Conservation (phyloP, 2,329 filamentous ascomycete genomes). For the Nemania diffusa region DNA sequence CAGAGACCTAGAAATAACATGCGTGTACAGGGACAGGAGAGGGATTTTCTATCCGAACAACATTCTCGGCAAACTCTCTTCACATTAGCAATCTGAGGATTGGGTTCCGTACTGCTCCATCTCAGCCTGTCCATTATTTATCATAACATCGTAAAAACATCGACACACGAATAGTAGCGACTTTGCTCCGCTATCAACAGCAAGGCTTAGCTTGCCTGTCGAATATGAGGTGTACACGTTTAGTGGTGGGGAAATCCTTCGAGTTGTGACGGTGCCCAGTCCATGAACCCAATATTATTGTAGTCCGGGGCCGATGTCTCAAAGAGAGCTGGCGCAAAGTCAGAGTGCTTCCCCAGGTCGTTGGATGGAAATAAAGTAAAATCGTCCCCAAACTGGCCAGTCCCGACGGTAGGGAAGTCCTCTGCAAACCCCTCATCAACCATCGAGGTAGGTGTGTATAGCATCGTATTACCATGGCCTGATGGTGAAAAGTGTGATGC, state of each 20-base stretch:
- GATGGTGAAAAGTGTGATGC: slow-evolving; percentile 72
- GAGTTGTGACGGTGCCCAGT: slow-evolving; percentile 44
- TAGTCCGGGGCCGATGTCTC: slow-evolving; percentile 61
- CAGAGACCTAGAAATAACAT: slow-evolving; percentile 25
- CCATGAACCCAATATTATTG: slow-evolving; percentile 50
- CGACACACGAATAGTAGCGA: slow-evolving; percentile 7
- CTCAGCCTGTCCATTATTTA: slow-evolving; percentile 37
- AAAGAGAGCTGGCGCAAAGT: slow-evolving; percentile 59
- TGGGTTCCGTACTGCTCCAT: slow-evolving; percentile 15
- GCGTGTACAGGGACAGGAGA: slow-evolving; percentile 30
- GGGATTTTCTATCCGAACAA: slow-evolving; percentile 36
- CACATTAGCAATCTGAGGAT: slow-evolving; percentile 38
- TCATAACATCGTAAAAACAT: slow-evolving; percentile 44
- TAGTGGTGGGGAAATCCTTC: slow-evolving; percentile 37
- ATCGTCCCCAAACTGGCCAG: slow-evolving; percentile 62
- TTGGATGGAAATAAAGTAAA: slow-evolving; percentile 70
- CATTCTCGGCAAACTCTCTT: slow-evolving; percentile 30
- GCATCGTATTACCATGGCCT: slow-evolving; percentile 74
- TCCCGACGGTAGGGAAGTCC: slow-evolving; percentile 57
- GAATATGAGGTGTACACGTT: neutral
- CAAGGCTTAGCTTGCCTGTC: neutral
- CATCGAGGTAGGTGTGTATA: slow-evolving; percentile 73
- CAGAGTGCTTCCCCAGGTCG: slow-evolving; percentile 53
- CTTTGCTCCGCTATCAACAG: neutral
- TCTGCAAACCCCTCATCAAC: slow-evolving; percentile 72